These are phyloP conservation scores for Zoysia japonica DNA, from an alignment of 176 grass and related monocot species.

Conservation along the genomic window DNA sequence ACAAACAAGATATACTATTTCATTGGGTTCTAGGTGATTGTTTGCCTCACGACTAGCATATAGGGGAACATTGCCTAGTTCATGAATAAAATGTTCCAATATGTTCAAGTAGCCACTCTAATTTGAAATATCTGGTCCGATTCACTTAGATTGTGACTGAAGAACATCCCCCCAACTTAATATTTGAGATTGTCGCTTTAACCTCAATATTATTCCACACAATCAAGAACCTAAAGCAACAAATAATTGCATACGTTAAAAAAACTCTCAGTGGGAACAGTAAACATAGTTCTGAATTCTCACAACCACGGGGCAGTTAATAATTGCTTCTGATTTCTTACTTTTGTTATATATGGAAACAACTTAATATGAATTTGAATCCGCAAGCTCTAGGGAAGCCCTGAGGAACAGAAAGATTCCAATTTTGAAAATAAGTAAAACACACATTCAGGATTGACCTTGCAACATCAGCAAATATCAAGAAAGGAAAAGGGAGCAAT, in stretches of 20 bases:
- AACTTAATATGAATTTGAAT: neutral
- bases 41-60: neutral
- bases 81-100: neutral
- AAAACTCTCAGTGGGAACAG: neutral
- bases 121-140: neutral
- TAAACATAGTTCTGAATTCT: neutral
- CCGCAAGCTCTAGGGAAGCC: neutral
- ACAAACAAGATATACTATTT: neutral
- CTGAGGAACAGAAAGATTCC: neutral
- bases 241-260: neutral
- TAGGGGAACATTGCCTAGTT: neutral
- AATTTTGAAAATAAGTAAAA: neutral
- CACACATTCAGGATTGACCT: neutral
- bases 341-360: neutral
- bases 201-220: neutral
- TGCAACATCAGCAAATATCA: neutral
- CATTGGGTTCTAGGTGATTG: neutral
- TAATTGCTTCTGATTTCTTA: neutral
- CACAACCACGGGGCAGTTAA: neutral
- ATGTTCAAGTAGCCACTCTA: neutral
- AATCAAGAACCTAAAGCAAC: neutral
- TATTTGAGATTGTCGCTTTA: neutral
- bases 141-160: neutral
- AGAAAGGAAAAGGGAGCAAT: neutral
- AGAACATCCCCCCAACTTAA: neutral